Evolutionary conservation across 768 basidiomycete genomes (phyloP), one percentile per base, ranked within the genome.

Genomic region (Russula vinacea): DNA sequence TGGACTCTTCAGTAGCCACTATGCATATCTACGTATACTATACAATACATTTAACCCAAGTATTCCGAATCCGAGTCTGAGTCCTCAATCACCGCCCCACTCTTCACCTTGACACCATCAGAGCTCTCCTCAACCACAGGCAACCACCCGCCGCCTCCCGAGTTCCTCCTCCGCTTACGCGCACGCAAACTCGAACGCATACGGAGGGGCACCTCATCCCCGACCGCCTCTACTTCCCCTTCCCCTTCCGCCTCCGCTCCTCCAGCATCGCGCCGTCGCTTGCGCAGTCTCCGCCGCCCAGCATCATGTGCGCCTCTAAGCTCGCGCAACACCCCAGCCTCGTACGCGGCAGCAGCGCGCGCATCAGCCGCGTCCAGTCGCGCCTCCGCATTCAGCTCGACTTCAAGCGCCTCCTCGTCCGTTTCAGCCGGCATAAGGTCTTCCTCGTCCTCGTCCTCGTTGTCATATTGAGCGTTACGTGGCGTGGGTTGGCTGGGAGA

Each of bases 311-410:
- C 11, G 13, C 39, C 56, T 2, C 39, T 37, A 2, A 62, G 40
- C 56, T 62, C 62, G 40, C 50, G 56, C 83, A 81, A 84, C 29
- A 83, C 72, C n/a, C 62, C 40, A 17, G 69, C 66, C 71, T 86
- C 82, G 58, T 78, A 76, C 24, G 58, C 64, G 37, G 62, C 69
- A 26, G 76, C 78, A 16, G 66, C 40, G 33, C 62, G 63, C 37
- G 61, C 53, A 63, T 85, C 83, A 58, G 50, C 42, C 32, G 69
- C 58, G 39, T 85, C 80, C 51, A 80, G 68, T 24, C 70, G 67
- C 7, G 71, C 75, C 35, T 85, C 84, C 9, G 79, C 79, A 24
- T 70, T 57, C 54, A 84, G 66, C 68, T 81, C 83, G 1, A 62
- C 69, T n/a, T 64, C 66, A 42, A 83, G 58, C 26, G 67, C 74